Evolutionary conservation across 352 stramenopile species (phyloP).

Genomic region (Globisporangium takayamanum): DNA sequence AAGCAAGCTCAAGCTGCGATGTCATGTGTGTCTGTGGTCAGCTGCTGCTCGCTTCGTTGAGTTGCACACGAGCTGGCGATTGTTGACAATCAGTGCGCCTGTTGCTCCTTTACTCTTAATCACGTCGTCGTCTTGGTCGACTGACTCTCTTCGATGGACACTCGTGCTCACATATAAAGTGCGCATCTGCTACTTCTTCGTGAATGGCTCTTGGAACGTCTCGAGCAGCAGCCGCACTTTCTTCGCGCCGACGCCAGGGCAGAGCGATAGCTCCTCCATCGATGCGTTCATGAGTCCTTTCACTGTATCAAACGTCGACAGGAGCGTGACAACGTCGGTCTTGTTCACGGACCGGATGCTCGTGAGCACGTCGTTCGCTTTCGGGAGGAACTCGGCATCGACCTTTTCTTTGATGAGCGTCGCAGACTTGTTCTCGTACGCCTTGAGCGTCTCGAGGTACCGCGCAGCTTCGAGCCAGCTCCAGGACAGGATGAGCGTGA

Average conservation of each 20-base stretch:
- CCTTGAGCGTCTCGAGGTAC: slow-evolving; percentile 96
- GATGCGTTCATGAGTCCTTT: slow-evolving; percentile 85
- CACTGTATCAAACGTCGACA: slow-evolving; percentile 90
- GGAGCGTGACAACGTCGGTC: slow-evolving; percentile 91
- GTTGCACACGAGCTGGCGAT: too few relatives aligned
- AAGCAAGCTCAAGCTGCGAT: too few relatives aligned
- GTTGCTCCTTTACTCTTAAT: too few relatives aligned
- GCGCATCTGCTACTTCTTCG: slow-evolving; percentile 34
- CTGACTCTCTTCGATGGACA: neutral
- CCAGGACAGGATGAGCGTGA: slow-evolving; percentile 93
- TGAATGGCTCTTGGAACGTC: slow-evolving; percentile 92
- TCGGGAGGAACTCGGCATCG: slow-evolving; percentile 85
- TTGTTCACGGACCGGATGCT: slow-evolving; percentile 93
- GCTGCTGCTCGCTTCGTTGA: too few relatives aligned
- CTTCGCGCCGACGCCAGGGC: slow-evolving; percentile 91
- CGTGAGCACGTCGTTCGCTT: slow-evolving; percentile 89
- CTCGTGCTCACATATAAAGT: too few relatives aligned
- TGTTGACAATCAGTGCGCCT: too few relatives aligned
- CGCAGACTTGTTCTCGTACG: slow-evolving; percentile 94
- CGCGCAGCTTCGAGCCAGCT: slow-evolving; percentile 90
- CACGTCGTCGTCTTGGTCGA: neutral
- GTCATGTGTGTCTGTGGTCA: too few relatives aligned
- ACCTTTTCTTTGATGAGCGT: slow-evolving; percentile 93
- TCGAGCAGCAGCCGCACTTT: slow-evolving; percentile 93
- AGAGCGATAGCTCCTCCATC: slow-evolving; percentile 91